Evolutionary conservation across 23 red algal species (phyloP).

Genomic region (Gracilaria gracilis): DNA sequence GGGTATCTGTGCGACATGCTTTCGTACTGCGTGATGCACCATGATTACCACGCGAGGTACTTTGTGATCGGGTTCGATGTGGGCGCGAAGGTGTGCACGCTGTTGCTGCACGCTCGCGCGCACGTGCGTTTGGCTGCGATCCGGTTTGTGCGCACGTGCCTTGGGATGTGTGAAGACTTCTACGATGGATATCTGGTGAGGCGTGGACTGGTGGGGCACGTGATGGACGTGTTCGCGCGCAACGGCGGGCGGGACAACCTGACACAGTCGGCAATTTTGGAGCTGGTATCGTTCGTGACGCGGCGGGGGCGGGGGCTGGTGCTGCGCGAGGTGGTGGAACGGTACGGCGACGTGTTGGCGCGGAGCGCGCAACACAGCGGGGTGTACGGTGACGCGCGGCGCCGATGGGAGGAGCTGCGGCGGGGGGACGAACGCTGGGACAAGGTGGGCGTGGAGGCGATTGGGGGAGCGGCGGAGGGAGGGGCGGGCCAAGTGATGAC

Average conservation of each 20-base stretch:
- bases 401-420: conserved; percentile 36
- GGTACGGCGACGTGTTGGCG: conserved; percentile 39
- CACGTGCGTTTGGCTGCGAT: conserved; percentile 56
- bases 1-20: conserved; percentile 66
- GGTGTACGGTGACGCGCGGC: conserved; percentile 30
- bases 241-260: conserved; percentile 69
- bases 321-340: conserved; percentile 56
- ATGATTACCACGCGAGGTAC: conserved; percentile 62
- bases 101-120: conserved; percentile 30
- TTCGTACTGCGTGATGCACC: conserved; percentile 60
- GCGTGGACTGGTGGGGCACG: conserved; percentile 36
- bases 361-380: conserved; percentile 26
- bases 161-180: conserved; percentile 65
- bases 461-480: not conserved
- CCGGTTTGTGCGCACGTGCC: conserved; percentile 65
- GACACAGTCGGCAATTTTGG: conserved; percentile 64
- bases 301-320: conserved; percentile 22
- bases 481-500: not conserved
- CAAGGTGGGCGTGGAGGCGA: not conserved
- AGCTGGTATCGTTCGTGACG: conserved; percentile 49
- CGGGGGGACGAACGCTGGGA: not conserved
- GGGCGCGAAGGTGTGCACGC: conserved; percentile 26
- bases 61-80: conserved; percentile 72
- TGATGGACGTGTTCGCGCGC: conserved; percentile 52
- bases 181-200: conserved; percentile 53